phyloP scores from a whole-genome alignment of 345 rosid species.

The Rhizophora mangle region DNA sequence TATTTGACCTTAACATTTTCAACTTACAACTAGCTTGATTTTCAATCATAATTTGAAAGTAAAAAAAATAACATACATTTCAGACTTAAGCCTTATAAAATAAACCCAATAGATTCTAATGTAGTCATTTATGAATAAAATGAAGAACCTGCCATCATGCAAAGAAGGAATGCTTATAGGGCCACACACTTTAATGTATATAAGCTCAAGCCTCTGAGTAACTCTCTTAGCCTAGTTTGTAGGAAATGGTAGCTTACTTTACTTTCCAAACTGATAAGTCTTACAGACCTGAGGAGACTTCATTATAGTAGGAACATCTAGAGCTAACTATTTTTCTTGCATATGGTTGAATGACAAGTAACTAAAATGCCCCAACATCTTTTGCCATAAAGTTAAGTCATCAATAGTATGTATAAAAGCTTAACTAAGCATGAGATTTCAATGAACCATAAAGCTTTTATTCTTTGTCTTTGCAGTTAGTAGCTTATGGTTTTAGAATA shows the following conservation, averaged over 20 bases:
- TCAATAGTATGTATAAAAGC: background rate
- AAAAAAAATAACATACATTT: background rate
- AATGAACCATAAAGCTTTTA: background rate
- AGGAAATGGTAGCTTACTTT: no score
- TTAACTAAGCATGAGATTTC: background rate
- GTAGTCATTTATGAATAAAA: background rate
- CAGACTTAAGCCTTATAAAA: background rate
- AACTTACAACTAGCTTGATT: no score
- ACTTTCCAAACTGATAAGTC: constrained; percentile 3
- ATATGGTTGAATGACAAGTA: background rate
- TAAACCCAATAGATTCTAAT: background rate
- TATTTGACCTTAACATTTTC: no score
- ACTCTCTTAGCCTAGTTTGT: no score
- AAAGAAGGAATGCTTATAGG: background rate
- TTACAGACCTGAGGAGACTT: background rate
- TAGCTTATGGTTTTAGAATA: background rate
- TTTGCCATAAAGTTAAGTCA: background rate
- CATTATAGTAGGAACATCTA: background rate
- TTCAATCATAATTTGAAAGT: no score
- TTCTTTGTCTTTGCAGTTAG: constrained; percentile 1
- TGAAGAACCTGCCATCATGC: background rate
- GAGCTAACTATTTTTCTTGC: background rate
- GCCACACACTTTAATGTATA: background rate
- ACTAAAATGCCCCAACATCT: constrained; percentile 4
- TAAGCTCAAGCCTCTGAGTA: background rate